Evolutionary conservation across 495 filamentous ascomycete species (phyloP).

Genomic region (Penicillium canescens): DNA sequence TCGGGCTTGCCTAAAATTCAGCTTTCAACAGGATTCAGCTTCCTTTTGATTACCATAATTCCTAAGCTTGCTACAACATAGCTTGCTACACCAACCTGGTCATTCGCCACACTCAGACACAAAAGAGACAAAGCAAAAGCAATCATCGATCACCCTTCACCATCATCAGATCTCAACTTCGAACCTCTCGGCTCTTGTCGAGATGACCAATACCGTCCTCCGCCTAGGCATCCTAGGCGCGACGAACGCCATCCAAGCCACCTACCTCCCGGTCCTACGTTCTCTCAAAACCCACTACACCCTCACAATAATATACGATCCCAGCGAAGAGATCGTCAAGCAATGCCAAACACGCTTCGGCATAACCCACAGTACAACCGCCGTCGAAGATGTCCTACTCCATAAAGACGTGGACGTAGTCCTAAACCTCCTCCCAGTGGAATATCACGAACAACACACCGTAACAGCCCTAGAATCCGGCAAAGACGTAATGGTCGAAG

Average conservation of each 20-base stretch:
- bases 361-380: constrained; percentile 13
- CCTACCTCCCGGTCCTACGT: constrained; percentile 49
- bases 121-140: not conserved
- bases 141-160: not conserved
- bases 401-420: constrained; percentile 46
- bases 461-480: constrained; percentile 48
- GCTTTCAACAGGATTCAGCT: not conserved
- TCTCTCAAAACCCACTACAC: constrained; percentile 40
- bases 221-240: constrained; percentile 50
- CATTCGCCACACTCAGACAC: not conserved
- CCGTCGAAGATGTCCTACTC: constrained; percentile 13
- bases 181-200: not conserved
- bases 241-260: constrained; percentile 45
- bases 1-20: not conserved
- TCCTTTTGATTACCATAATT: not conserved
- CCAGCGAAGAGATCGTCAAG: constrained; percentile 15
- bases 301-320: constrained; percentile 43
- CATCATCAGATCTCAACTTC: not conserved
- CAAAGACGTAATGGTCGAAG: constrained; percentile 58
- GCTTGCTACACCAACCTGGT: not conserved
- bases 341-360: constrained; percentile 11
- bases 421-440: constrained; percentile 51
- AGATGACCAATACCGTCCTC: constrained; percentile 12
- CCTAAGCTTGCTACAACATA: not conserved
- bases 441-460: constrained; percentile 49